Conservation (phyloP, 164 flowering plant species). For the Kalanchoe fedtschenkoi region DNA sequence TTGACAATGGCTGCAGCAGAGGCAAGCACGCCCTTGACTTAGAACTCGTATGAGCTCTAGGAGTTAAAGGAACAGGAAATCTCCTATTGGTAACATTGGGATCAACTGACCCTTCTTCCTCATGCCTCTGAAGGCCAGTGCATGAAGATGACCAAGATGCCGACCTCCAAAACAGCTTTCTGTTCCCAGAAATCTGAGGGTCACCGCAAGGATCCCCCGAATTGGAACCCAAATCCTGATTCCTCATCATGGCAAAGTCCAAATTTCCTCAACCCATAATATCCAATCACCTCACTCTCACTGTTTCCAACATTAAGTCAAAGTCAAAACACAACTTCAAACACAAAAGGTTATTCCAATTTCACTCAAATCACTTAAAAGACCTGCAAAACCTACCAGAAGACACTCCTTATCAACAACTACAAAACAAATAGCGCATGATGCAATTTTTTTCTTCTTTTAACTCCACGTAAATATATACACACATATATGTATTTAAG, state of each 20-base stretch:
- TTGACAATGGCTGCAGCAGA: constrained; percentile 72
- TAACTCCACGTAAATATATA: too few species aligned
- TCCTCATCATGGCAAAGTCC: neutral
- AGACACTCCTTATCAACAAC: too few species aligned
- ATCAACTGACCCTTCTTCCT: constrained; percentile 27
- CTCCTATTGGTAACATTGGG: constrained; percentile 26
- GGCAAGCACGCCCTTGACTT: constrained; percentile 70
- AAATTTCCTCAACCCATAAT: neutral
- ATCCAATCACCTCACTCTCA: neutral
- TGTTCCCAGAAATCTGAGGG: constrained; percentile 13
- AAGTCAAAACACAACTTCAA: neutral
- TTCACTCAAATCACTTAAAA: neutral
- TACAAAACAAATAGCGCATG: too few species aligned
- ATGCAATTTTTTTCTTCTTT: too few species aligned
- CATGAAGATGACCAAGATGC: constrained; percentile 78
- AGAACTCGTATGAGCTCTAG: constrained; percentile 49
- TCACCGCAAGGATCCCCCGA: constrained; percentile 19
- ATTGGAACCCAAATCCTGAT: constrained; percentile 8
- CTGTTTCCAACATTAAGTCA: neutral
- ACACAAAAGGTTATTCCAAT: too few species aligned
- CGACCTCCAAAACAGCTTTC: constrained; percentile 63
- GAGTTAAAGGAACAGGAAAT: constrained; percentile 62
- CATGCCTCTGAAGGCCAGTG: constrained; percentile 26
- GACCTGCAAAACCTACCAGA: neutral
- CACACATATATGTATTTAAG: too few species aligned